A percentile compares a stretch with the other conserved stretches of the same genome.
Evolutionary conservation across 2,329 filamentous ascomycete species (phyloP).

Genomic region (Amauroascus niger): DNA sequence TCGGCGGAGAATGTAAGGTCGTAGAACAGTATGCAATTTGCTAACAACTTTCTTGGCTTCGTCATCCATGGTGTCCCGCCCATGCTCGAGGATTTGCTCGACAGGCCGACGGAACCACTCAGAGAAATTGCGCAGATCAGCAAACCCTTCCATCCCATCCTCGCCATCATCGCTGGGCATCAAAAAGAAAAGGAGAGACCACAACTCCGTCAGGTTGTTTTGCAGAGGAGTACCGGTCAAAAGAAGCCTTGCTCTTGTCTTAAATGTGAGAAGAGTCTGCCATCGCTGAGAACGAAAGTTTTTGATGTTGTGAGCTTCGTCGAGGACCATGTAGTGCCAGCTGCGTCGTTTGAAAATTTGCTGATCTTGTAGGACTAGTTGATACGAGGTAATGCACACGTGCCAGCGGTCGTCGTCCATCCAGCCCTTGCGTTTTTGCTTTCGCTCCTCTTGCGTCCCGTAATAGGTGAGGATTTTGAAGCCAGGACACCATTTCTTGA

Average conservation of each 20-base stretch:
- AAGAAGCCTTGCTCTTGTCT: slow-evolving; percentile 75
- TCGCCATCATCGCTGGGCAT: slow-evolving; percentile 72
- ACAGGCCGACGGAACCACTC: slow-evolving; percentile 94
- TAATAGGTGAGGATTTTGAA: slow-evolving; percentile 99
- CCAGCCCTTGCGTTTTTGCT: slow-evolving; percentile 85
- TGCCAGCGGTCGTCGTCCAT: slow-evolving; percentile 90
- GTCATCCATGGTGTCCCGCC: slow-evolving; percentile 85
- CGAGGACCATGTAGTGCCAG: slow-evolving; percentile 97
- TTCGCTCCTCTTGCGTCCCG: slow-evolving; percentile 83
- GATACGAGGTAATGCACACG: slow-evolving; percentile 95
- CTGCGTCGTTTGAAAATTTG: slow-evolving; percentile 83
- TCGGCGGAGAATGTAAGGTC: slow-evolving; percentile 81
- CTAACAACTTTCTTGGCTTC: slow-evolving; percentile 85
- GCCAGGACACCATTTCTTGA: slow-evolving; percentile 94
- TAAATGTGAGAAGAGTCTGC: slow-evolving; percentile 90
- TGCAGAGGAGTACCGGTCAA: slow-evolving; percentile 92
- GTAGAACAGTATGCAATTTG: slow-evolving; percentile 85
- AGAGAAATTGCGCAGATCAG: slow-evolving; percentile 89
- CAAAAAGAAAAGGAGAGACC: slow-evolving; percentile 92
- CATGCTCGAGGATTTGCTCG: slow-evolving; percentile 90
- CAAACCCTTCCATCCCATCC: slow-evolving; percentile 78
- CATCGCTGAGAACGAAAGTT: slow-evolving; percentile 97
- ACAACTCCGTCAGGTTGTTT: slow-evolving; percentile 92
- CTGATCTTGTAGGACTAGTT: slow-evolving; percentile 87
- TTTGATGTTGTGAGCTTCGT: slow-evolving; percentile 99